phyloP scores from a whole-genome alignment of 495 filamentous ascomycete genomes.

The Penicilliopsis zonata region DNA sequence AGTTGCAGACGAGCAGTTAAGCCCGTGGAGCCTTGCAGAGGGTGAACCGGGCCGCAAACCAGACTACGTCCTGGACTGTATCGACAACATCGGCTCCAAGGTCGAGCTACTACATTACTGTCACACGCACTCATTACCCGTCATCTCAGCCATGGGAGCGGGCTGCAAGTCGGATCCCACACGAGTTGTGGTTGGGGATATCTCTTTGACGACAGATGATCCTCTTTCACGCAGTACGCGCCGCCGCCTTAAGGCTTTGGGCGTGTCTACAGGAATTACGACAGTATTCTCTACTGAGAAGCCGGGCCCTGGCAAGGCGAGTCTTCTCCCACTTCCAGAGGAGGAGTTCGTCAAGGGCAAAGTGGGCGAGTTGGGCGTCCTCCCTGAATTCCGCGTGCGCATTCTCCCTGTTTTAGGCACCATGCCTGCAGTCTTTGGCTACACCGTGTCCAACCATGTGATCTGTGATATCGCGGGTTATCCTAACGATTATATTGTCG shows the following conservation, averaged over 20 bases:
- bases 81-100: slow-evolving; percentile 97
- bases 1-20: slow-evolving; percentile 52
- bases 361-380: slow-evolving; percentile 72
- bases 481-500: slow-evolving; percentile 68
- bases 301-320: slow-evolving; percentile 81
- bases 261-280: slow-evolving; percentile 75
- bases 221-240: slow-evolving; percentile 77
- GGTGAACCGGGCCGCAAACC: slow-evolving; percentile 49
- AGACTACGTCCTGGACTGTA: slow-evolving; percentile 89
- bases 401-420: slow-evolving; percentile 93
- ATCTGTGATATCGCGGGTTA: slow-evolving; percentile 79
- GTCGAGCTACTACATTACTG: slow-evolving; percentile 87
- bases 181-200: slow-evolving; percentile 82
- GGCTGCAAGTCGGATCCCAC: slow-evolving; percentile 97
- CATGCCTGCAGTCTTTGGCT: slow-evolving; percentile 94
- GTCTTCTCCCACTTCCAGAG: slow-evolving; percentile 73
- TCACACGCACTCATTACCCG: slow-evolving; percentile 55
- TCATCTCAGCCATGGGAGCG: slow-evolving; percentile 94
- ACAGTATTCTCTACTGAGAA: slow-evolving; percentile 92
- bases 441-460: slow-evolving; percentile 80
- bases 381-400: slow-evolving; percentile 85
- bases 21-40: slow-evolving; percentile 37
- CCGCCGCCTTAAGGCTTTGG: slow-evolving; percentile 62
- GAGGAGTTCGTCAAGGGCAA: slow-evolving; percentile 83
- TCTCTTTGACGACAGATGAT: slow-evolving; percentile 80